Percentiles rank a stretch among this genome's conserved stretches.
Evolutionary conservation across 306 rosid species (phyloP).

Genomic region (Casuarina equisetifolia): DNA sequence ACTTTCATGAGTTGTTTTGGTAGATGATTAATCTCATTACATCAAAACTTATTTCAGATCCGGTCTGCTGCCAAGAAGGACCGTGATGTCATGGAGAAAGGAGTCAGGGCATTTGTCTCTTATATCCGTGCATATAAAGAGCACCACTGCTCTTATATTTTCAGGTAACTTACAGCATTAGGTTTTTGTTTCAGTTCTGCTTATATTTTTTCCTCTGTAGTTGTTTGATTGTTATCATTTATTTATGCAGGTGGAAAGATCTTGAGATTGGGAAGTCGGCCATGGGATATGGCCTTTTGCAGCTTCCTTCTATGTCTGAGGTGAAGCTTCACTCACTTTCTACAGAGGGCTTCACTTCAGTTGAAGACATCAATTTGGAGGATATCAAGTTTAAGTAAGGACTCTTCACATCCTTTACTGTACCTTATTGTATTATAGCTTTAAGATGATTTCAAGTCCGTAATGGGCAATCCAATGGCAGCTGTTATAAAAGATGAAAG

Average conservation of each 20-base stretch:
- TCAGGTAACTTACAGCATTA: constrained; percentile 48
- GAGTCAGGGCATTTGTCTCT: constrained; percentile 88
- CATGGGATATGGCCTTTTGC: constrained; percentile 82
- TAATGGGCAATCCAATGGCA: background rate
- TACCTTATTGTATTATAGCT: background rate
- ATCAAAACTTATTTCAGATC: constrained; percentile 51
- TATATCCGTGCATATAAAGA: constrained; percentile 86
- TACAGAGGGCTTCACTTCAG: constrained; percentile 72
- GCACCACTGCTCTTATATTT: constrained; percentile 82
- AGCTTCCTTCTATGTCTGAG: constrained; percentile 86
- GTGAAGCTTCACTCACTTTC: constrained; percentile 73
- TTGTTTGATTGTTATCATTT: constrained; percentile 16
- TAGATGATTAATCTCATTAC: background rate
- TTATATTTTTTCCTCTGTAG: constrained; percentile 10
- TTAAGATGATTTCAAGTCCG: background rate
- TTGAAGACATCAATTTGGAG: constrained; percentile 63
- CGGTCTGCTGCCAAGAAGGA: constrained; percentile 71
- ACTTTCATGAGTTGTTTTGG: background rate
- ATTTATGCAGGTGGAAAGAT: constrained; percentile 74
- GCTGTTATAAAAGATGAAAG: background rate
- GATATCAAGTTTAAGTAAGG: constrained; percentile 81
- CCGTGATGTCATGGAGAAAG: constrained; percentile 94
- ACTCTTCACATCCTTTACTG: background rate
- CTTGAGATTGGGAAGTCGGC: constrained; percentile 92
- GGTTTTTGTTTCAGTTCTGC: constrained; percentile 13